phyloP scores from a whole-genome alignment of 176 grass and related monocot genomes.

The Otatea glauca region DNA sequence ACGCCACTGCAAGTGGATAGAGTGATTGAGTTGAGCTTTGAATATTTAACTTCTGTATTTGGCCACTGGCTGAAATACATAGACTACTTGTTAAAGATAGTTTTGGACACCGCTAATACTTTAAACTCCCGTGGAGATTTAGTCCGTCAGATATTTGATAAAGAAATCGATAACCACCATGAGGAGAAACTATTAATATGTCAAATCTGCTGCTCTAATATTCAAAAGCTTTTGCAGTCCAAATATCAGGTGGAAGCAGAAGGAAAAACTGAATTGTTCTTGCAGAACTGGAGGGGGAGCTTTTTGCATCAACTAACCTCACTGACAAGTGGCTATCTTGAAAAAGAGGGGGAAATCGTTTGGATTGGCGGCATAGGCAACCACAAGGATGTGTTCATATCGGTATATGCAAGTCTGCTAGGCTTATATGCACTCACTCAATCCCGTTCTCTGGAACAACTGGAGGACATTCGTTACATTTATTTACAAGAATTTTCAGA shows the following conservation, averaged over 20 bases:
- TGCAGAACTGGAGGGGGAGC: conserved; percentile 63
- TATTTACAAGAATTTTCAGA: conserved; percentile 62
- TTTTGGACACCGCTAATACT: conserved; percentile 63
- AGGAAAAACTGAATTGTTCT: conserved; percentile 46
- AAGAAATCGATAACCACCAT: conserved; percentile 99
- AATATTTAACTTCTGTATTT: conserved; percentile 78
- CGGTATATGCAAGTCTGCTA: conserved; percentile 74
- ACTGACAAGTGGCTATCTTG: conserved; percentile 59
- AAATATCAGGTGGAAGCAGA: conserved; percentile 43
- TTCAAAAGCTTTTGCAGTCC: conserved; percentile 66
- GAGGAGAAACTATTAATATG: conserved; percentile 96
- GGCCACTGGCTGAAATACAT: conserved; percentile 77
- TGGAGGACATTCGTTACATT: conserved; percentile 19
- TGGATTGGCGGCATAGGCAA: conserved; percentile 96
- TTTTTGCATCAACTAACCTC: conserved; percentile 67
- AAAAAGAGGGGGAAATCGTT: conserved; percentile 64
- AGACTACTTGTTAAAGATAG: conserved; percentile 65
- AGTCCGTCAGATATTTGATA: conserved; percentile 94
- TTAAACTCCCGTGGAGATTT: conserved; percentile 67
- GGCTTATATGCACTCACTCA: conserved; percentile 67
- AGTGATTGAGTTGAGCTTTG: conserved; percentile 87
- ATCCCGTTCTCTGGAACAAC: conserved; percentile 30
- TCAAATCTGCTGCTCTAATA: conserved; percentile 82
- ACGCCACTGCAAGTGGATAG: conserved; percentile 84
- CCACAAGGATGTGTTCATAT: conserved; percentile 86